Evolutionary conservation across 768 basidiomycete genomes (phyloP).

Genomic region (Candolleomyces aberdarensis): DNA sequence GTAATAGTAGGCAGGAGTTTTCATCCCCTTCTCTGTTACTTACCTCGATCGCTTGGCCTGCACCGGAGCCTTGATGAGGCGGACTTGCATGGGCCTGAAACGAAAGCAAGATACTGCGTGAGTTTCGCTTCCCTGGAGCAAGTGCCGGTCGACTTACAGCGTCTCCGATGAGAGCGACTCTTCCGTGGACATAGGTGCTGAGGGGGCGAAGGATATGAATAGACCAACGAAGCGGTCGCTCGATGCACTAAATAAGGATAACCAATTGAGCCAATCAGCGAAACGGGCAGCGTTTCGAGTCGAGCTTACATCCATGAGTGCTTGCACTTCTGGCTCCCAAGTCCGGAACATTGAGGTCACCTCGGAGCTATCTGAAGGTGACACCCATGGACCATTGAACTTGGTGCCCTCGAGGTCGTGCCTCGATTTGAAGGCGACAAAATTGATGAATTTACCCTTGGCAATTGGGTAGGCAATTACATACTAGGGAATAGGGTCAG

Average conservation of each 20-base stretch:
- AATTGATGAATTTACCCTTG: conserved; percentile 55
- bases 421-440: conserved; percentile 53
- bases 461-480: conserved; percentile 62
- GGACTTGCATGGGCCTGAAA: conserved; percentile 49
- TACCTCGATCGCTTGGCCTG: conserved; percentile 58
- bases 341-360: conserved; percentile 40
- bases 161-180: conserved; percentile 47
- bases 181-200: conserved; percentile 46
- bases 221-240: conserved; percentile 56
- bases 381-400: conserved; percentile 52
- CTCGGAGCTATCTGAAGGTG: conserved; percentile 41
- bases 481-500: conserved; percentile 35
- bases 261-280: conserved; percentile 6
- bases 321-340: conserved; percentile 62
- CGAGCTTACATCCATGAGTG: conserved; percentile 47
- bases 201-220: conserved; percentile 57
- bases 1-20: background rate
- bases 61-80: conserved; percentile 57
- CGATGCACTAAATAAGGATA: conserved; percentile 42
- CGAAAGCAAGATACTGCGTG: background rate
- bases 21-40: background rate
- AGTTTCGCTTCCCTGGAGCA: background rate
- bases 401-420: conserved; percentile 51
- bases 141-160: conserved; percentile 33
- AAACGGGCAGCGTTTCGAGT: background rate